Base-by-base conservation (phyloP, 139 green algal genomes). In the Zygnema circumcarinatum region DNA sequence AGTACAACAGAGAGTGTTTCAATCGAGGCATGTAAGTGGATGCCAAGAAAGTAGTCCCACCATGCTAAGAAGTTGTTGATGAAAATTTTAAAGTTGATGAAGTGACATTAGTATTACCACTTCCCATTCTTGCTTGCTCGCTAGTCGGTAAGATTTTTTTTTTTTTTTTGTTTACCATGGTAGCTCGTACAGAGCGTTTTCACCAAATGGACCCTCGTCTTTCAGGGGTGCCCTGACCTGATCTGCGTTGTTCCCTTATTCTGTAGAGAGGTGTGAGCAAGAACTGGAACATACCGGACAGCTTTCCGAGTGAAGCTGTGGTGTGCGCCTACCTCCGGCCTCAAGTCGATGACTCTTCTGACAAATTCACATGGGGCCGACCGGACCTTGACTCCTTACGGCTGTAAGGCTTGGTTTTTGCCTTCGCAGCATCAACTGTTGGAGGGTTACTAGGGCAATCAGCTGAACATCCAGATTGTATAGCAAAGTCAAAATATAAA, bases 241-340 rank as follows among this genome's bases (percentile, higher is more conserved):
- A 33, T 72, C 29, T 25, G 54, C 25, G 54, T 25, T 29, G 25
- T 25, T 72, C 54, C 54, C 54, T 29, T 72, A 33, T 72, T 72
- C 54, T 85, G 38, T 84, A 91, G 42, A 39, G 67, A 25, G 38
- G 38, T 22, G 32, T 88, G 79, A 86, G 75, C 38, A 85, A 72
- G 35, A 88, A 83, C 67, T 93, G 90, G 90, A 31, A 72, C 2
- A 32, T 92, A 22, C 87, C 90, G 11, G 32, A 22, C 7, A 29
- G 20, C 29, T 93, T 93, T 36, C 90, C 90, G 22, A 85, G 67
- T 20, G 29, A 54, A 1, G 81, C 38, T 42, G 90, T 93, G 25
- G 7, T 87, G 33, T 32, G 32, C 1, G 90, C 86, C 3, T 93
- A 89, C 74, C 32, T 36, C n/a, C 38, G 56, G 21, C 90, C 90